A percentile compares a stretch with the other conserved stretches of the same genome.
Conservation (phyloP, 2,329 filamentous ascomycete species). For the Apiospora marii region DNA sequence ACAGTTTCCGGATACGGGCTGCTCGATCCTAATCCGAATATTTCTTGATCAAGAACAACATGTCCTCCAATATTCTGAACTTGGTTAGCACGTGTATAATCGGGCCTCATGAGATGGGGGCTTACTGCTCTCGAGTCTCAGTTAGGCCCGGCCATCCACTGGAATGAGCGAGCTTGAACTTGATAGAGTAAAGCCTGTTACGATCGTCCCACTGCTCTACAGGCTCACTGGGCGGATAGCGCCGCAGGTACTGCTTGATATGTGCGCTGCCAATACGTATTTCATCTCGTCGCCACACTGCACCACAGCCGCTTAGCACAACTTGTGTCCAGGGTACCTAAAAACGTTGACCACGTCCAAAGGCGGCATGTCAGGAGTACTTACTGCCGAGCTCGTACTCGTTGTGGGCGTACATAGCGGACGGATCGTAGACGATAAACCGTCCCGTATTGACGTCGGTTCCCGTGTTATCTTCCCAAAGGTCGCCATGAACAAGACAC, state of each 20-base stretch:
- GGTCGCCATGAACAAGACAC: constrained; percentile 34
- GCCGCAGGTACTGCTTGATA: constrained; percentile 28
- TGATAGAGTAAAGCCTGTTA: constrained; percentile 35
- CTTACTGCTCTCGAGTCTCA: constrained; percentile 32
- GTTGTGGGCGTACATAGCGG: constrained; percentile 34
- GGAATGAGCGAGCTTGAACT: constrained; percentile 23
- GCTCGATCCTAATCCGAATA: background rate
- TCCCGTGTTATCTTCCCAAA: constrained; percentile 35
- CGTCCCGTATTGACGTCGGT: constrained; percentile 28
- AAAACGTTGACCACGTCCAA: too few relatives aligned
- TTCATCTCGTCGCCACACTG: constrained; percentile 30
- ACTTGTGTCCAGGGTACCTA: too few relatives aligned
- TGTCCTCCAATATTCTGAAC: constrained; percentile 26
- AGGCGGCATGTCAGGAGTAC: too few relatives aligned
- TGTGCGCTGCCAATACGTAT: constrained; percentile 32
- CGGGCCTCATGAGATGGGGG: too few relatives aligned
- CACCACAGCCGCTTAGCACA: constrained; percentile 26
- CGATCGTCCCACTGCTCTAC: constrained; percentile 36
- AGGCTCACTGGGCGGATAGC: constrained; percentile 34
- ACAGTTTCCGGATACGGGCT: background rate
- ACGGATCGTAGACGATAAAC: constrained; percentile 33
- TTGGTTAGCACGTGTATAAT: too few relatives aligned
- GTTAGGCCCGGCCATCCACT: background rate
- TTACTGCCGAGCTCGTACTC: constrained; percentile 26
- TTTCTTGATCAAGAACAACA: constrained; percentile 30